Base-by-base conservation (phyloP, 2,329 filamentous ascomycete genomes). In the Ceratocystiopsis brevicomis region DNA sequence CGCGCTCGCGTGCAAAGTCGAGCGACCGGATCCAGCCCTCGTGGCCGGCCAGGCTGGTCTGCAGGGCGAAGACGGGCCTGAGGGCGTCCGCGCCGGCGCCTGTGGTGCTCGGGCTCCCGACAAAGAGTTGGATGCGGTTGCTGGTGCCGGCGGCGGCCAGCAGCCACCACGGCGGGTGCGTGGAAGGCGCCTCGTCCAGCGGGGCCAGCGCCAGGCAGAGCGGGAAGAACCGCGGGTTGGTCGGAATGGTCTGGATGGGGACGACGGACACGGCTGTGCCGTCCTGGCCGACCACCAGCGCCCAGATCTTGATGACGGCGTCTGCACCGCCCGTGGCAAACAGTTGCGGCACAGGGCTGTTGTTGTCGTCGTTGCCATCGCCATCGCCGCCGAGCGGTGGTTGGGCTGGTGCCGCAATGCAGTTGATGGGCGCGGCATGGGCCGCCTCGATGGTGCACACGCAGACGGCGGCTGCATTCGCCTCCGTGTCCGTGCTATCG, bases 1-100 rank as follows among this genome's bases (percentile, higher is more conserved):
- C 56, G 14, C 60, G 69, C 54, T 90, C 82, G 47, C 64, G 65
- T 1, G 74, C 72, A 51, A 98, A 90, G 49, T 78, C 78, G 13
- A 98, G 66, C 14, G 85, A 88, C 40, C 88, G 71, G 39, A 98
- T 76, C 90, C 90, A 98, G 45, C 83, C 88, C 60, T 98, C 90
- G 54, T 98, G 90, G 4, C 90, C 90, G 1, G 76, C 71, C 17
- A 98, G 69, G 0, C 78, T 87, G 13, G 86, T 81, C 48, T 81
- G 78, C 9, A 81, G 68, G 25, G 69, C 66, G 52, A 94, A 94
- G 1, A 70, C 60, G 3, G 57, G 45, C 2, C 58, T 50, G 2
- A 57, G 11, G 38, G 16, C n/a, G 1, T 11, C 33, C 18, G 58
- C 52, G 15, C 52, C 43, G 8, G 10, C 32, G 4, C 57, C 53